Conservation (phyloP, 1,284 basidiomycete species). For the Microbotryomycetes sp. region DNA sequence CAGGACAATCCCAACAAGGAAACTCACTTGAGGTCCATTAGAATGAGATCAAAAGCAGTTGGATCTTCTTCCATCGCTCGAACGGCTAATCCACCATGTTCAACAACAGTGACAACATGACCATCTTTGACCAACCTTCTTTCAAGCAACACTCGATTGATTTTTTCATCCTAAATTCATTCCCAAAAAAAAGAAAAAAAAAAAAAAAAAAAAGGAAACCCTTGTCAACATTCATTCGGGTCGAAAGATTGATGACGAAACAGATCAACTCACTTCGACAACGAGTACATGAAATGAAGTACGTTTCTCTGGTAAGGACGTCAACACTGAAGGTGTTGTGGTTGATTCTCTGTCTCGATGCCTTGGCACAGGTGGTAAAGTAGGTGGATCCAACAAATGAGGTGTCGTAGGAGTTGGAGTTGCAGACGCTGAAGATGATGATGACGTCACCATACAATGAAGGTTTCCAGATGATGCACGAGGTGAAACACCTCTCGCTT, state of each 20-base stretch:
- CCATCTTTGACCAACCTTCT: constrained; percentile 64
- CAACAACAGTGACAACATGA: constrained; percentile 60
- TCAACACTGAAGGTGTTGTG: background rate
- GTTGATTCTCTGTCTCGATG: constrained; percentile 3
- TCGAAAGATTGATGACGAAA: too few species aligned
- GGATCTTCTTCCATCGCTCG: constrained; percentile 57
- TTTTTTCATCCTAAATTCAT: constrained; percentile 63
- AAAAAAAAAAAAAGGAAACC: background rate
- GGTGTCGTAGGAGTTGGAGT: background rate
- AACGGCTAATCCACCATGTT: constrained; percentile 71
- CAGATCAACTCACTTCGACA: constrained; percentile 61
- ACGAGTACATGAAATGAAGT: constrained; percentile 55
- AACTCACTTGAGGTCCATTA: constrained; percentile 78
- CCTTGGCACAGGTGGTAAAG: background rate
- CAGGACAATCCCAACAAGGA: background rate
- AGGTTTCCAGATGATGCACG: background rate
- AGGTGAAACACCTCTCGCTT: background rate
- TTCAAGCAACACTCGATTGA: constrained; percentile 66
- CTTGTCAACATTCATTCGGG: background rate
- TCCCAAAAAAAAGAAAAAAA: background rate
- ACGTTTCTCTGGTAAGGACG: background rate
- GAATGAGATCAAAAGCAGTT: constrained; percentile 59
- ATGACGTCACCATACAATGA: background rate
- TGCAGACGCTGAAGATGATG: constrained; percentile 1
- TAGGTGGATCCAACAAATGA: constrained; percentile 19